A percentile compares a stretch with the other conserved stretches of the same genome.
phyloP scores from a whole-genome alignment of 108 stramenopile genomes.

The Cyclotella kingstonii region DNA sequence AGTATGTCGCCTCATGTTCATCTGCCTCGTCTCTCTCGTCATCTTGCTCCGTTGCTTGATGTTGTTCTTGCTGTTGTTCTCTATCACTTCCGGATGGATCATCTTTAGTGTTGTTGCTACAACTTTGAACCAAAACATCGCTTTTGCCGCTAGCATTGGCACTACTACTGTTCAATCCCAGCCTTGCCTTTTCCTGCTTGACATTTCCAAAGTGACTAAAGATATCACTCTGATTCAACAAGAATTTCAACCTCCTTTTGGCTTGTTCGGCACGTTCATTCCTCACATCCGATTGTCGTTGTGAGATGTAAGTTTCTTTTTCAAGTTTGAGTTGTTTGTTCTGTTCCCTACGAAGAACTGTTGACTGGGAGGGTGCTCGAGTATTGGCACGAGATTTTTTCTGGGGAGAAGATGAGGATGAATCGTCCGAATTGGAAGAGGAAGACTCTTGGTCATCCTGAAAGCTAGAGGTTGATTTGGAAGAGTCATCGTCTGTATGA shows the following conservation, averaged over 20 bases:
- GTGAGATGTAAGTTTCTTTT: slow-evolving; percentile 70
- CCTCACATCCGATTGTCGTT: slow-evolving; percentile 70
- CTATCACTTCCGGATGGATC: slow-evolving; percentile 8
- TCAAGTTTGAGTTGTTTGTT: slow-evolving; percentile 58
- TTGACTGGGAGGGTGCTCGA: slow-evolving; percentile 24
- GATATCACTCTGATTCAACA: slow-evolving; percentile 94
- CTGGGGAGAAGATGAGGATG: slow-evolving; percentile 37
- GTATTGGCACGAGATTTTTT: slow-evolving; percentile 32
- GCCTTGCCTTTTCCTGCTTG: slow-evolving; percentile 64
- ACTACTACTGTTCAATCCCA: slow-evolving; percentile 41
- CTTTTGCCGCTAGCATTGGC: background rate
- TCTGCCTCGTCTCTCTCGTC: slow-evolving; percentile 75
- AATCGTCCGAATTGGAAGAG: slow-evolving; percentile 34
- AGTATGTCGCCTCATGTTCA: slow-evolving; percentile 67
- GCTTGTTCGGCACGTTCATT: slow-evolving; percentile 74
- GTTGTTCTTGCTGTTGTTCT: slow-evolving; percentile 29
- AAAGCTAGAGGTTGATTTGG: slow-evolving; percentile 25
- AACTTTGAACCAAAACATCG: background rate
- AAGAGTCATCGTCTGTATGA: slow-evolving; percentile 2
- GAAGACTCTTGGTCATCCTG: slow-evolving; percentile 36
- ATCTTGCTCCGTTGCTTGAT: slow-evolving; percentile 26
- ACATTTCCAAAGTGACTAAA: slow-evolving; percentile 94
- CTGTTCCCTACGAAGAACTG: slow-evolving; percentile 52
- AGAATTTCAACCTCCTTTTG: slow-evolving; percentile 89
- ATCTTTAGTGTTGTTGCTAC: background rate